phyloP scores from a whole-genome alignment of 192 early-diverging fungal genomes.

The Lobosporangium transversale region DNA sequence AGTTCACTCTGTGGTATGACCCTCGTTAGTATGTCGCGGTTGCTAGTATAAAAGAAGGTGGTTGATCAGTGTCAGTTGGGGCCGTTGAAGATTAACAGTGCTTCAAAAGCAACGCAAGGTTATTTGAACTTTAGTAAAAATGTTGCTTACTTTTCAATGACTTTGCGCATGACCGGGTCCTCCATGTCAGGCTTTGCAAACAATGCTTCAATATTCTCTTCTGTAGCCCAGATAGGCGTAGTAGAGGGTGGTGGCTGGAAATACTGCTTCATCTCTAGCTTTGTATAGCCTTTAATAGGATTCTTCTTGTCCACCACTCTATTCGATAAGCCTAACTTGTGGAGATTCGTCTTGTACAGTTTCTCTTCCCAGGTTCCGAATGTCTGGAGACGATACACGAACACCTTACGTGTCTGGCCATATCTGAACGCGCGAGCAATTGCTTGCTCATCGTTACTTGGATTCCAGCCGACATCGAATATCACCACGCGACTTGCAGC shows the following conservation, averaged over 20 bases:
- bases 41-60: conserved; percentile 8
- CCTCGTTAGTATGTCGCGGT: conserved; percentile 6
- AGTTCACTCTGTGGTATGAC: conserved; percentile 26
- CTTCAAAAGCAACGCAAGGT: too few relatives aligned
- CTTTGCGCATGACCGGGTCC: conserved; percentile 13
- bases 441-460: conserved; percentile 78
- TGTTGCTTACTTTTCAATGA: conserved; percentile 35
- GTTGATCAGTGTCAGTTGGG: too few relatives aligned
- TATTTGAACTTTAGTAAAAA: too few relatives aligned
- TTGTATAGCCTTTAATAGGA: conserved; percentile 53
- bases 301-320: conserved; percentile 72
- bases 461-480: conserved; percentile 84
- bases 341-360: conserved; percentile 73
- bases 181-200: conserved; percentile 28
- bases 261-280: conserved; percentile 62
- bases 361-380: conserved; percentile 68
- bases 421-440: conserved; percentile 77
- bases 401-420: conserved; percentile 75
- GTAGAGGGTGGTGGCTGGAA: conserved; percentile 50
- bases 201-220: conserved; percentile 14
- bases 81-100: too few relatives aligned
- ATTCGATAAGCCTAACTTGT: conserved; percentile 76
- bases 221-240: conserved; percentile 14
- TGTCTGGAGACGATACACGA: conserved; percentile 73
- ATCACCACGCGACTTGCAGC: conserved; percentile 79